phyloP scores from a whole-genome alignment of 257 asterid species.

The Przewalskia tangutica region DNA sequence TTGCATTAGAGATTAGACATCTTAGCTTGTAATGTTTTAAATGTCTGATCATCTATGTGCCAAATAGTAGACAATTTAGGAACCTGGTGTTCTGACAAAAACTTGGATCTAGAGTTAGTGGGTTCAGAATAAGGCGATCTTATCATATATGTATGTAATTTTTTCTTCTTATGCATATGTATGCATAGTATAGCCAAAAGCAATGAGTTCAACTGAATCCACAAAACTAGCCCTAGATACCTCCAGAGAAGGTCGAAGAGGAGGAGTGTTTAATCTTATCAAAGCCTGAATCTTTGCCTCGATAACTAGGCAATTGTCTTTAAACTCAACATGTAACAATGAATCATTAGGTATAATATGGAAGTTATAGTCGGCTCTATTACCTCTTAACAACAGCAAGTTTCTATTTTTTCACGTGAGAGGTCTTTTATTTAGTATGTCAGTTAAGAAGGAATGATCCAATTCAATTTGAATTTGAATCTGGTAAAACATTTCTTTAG shows the following conservation, averaged over 20 bases:
- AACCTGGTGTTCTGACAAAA: neutral
- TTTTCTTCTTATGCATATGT: neutral
- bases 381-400: neutral
- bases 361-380: neutral
- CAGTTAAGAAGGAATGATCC: neutral
- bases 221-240: too few species aligned
- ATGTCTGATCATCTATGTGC: neutral
- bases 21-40: neutral
- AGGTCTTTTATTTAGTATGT: neutral
- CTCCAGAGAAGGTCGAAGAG: neutral
- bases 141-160: neutral
- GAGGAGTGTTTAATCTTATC: neutral
- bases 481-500: neutral
- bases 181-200: neutral
- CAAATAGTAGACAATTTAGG: neutral
- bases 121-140: neutral
- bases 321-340: neutral
- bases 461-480: neutral
- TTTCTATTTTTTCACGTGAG: neutral
- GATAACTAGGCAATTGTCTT: neutral
- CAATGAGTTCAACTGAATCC: neutral
- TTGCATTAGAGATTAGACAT: neutral
- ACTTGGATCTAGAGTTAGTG: neutral
- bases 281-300: neutral
- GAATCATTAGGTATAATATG: neutral